A percentile compares a stretch with the other conserved stretches of the same genome.
Conservation (phyloP, 805 yeast genomes). For the Yarrowia osloensis region DNA sequence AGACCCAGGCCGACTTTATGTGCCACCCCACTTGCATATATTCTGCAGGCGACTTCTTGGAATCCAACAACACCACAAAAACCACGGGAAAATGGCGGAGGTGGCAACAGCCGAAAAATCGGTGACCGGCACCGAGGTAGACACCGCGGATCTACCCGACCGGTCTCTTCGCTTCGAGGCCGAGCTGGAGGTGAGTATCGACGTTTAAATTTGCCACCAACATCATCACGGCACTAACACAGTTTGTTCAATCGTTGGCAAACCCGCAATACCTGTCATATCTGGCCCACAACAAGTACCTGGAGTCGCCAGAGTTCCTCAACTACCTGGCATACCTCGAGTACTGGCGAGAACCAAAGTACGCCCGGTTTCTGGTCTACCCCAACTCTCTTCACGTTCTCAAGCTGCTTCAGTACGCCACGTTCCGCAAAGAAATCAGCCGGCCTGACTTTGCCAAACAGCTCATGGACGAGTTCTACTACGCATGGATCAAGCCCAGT, state of each 20-base stretch:
- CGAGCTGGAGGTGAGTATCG: slow-evolving; percentile 74
- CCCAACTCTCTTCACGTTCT: slow-evolving; percentile 88
- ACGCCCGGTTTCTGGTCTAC: slow-evolving; percentile 67
- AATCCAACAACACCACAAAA: slow-evolving; percentile 7
- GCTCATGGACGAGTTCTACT: slow-evolving; percentile 48
- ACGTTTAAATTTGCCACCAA: slow-evolving; percentile 48
- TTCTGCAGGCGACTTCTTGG: slow-evolving; percentile 3
- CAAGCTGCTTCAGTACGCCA: slow-evolving; percentile 52
- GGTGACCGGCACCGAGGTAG: background rate
- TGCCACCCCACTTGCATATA: slow-evolving; percentile 11
- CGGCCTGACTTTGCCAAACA: slow-evolving; percentile 47
- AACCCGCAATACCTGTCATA: slow-evolving; percentile 85
- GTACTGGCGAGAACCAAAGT: slow-evolving; percentile 79
- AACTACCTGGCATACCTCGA: slow-evolving; percentile 77
- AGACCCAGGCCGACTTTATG: background rate
- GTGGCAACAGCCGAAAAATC: slow-evolving; percentile 17
- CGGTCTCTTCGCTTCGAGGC: slow-evolving; percentile 83
- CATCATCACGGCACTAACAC: slow-evolving; percentile 9
- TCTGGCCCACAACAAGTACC: slow-evolving; percentile 78
- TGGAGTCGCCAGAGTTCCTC: slow-evolving; percentile 70
- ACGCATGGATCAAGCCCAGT: slow-evolving; percentile 42
- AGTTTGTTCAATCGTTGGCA: slow-evolving; percentile 86
- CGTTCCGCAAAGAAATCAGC: slow-evolving; percentile 46
- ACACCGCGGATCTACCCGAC: background rate
- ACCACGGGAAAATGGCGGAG: slow-evolving; percentile 13